Base-by-base conservation (phyloP, 2,329 filamentous ascomycete species). In the Fusarium hainanense region DNA sequence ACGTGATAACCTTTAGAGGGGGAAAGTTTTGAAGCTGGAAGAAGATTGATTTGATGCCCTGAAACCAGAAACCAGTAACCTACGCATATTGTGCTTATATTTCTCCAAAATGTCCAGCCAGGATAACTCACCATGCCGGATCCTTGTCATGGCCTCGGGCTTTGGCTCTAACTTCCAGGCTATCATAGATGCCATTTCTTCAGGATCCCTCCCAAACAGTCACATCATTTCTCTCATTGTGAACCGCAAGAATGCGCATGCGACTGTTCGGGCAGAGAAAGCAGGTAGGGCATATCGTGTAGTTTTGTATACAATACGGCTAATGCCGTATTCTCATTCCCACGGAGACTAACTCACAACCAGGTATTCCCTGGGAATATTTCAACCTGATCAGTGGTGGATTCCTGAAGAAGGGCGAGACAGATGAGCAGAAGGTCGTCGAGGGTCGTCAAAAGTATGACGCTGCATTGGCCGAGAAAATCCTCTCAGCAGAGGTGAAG, bases 101-200 rank as follows among this genome's bases (percentile, higher is more conserved):
- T 43, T 30, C 13, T 43, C 21, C 57, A 64, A 52, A 32, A 70
- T 70, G 67, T 51, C 58, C 23, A 63, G 28, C 13, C 44, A 44
- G 12, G 48, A 70, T 28, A 37, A 51, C 16, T 55, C 68, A 44
- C 67, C 77, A 44, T 85, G 82, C 73, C 87, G 87, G 58, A 85
- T 92, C 72, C 85, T 89, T 56, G 88, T 93, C 70, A 87, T 93
- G 76, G 90, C 91, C 78, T 92, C 89, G 49, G 91, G 93, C 78
- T 90, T 87, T 73, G 93, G 92, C 73, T 89, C 90, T 42, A 96
- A 95, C 78, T 88, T 94, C 23, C 92, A 96, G 83, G 92, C 92
- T 61, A 85, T 97, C 52, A 84, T 88, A 54, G 84, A 88, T 72
- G 83, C 81, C 48, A 77, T 83, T 27, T 74, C 79, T 20, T 73